These are phyloP conservation scores for Gossypium laxum DNA, from an alignment of 441 rosid species.

Conservation along the genomic window DNA sequence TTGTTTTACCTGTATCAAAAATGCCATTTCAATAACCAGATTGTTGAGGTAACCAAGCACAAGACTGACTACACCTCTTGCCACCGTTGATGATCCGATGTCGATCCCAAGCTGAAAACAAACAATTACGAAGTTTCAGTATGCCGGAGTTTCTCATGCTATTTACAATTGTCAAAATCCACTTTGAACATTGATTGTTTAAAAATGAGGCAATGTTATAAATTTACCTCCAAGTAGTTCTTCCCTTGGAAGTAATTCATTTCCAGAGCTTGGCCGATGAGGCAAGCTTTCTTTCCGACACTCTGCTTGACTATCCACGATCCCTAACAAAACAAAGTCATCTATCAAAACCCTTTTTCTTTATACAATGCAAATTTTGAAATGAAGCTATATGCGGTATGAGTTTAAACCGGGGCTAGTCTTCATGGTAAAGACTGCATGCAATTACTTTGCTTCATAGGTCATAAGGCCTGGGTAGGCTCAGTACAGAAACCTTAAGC, in stretches of 20 bases:
- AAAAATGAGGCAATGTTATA: neutral
- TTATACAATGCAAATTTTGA: neutral
- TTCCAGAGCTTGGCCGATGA: constrained; percentile 88
- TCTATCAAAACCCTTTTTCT: neutral
- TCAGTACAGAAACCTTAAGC: constrained; percentile 1
- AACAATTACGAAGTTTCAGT: neutral
- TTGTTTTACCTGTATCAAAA: constrained; percentile 65
- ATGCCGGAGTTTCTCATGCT: neutral
- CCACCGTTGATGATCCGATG: constrained; percentile 87
- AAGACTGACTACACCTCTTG: constrained; percentile 91
- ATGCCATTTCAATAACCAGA: constrained; percentile 90
- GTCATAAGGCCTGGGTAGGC: neutral
- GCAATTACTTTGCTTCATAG: neutral
- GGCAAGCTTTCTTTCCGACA: constrained; percentile 94
- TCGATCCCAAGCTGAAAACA: constrained; percentile 74
- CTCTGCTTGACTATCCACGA: constrained; percentile 98
- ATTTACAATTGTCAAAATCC: neutral
- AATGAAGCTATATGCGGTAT: neutral
- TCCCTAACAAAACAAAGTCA: constrained; percentile 47
- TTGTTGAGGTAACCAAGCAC: constrained; percentile 93
- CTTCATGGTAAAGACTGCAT: neutral
- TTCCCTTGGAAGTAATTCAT: constrained; percentile 77
- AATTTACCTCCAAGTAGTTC: constrained; percentile 81
- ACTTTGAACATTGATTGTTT: neutral
- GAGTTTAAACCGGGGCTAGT: neutral